These are phyloP conservation scores for Cladophialophora exuberans DNA, from an alignment of 2,329 filamentous ascomycete species.

Conservation along the genomic window DNA sequence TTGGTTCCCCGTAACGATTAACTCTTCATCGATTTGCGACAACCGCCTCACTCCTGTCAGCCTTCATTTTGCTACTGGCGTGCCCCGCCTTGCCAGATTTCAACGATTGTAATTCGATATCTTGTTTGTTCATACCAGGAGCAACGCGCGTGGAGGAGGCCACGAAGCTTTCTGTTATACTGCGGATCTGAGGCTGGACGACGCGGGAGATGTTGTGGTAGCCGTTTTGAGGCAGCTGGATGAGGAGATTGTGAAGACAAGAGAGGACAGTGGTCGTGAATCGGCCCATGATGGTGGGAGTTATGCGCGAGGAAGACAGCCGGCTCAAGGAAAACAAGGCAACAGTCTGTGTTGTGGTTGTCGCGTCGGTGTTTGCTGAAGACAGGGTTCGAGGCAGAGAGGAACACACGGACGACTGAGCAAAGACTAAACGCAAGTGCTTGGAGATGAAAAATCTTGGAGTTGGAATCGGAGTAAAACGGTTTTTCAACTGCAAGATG, in stretches of 20 bases:
- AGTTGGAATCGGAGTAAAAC: neutral
- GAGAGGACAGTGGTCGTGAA: slow-evolving; percentile 29
- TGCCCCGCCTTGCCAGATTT: neutral
- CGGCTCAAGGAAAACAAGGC: no score
- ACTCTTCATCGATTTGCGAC: neutral
- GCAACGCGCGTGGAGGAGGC: slow-evolving; percentile 4
- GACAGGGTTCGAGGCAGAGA: neutral
- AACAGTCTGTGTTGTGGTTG: no score
- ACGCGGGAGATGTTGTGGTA: slow-evolving; percentile 35
- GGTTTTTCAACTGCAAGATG: slow-evolving; percentile 5
- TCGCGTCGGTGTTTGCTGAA: neutral
- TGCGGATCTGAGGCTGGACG: slow-evolving; percentile 33
- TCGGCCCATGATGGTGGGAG: slow-evolving; percentile 25
- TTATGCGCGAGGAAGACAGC: no score
- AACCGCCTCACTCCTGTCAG: no score
- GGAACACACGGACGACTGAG: neutral
- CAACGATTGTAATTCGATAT: slow-evolving; percentile 18
- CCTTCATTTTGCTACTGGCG: neutral
- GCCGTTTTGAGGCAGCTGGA: slow-evolving; percentile 31
- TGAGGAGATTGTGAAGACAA: slow-evolving; percentile 31
- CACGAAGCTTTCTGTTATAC: slow-evolving; percentile 30
- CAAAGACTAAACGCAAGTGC: neutral
- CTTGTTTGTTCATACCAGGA: slow-evolving; percentile 4
- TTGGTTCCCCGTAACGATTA: no score
- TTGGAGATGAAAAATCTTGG: neutral